Base-by-base conservation (phyloP, 305 asterid species). In the Ajuga reptans region DNA sequence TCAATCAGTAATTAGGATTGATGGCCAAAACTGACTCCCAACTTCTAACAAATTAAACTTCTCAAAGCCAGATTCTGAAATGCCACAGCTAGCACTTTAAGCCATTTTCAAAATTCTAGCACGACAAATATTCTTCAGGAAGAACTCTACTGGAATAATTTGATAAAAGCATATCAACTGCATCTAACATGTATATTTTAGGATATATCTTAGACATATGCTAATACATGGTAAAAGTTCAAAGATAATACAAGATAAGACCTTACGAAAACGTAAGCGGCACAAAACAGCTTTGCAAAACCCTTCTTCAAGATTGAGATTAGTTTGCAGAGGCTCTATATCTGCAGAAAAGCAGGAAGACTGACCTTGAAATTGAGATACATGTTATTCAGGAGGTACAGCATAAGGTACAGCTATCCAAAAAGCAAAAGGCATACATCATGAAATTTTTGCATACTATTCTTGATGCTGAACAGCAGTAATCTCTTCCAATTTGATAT, bases 261-360 rank as follows among this genome's bases (percentile, higher is more conserved):
- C 99, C 99, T 93, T 93, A 93, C 99, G 99, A 86, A 93, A 91
- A 82, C 99, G 99, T 83, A 91, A 87, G 79, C 97, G 99, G 87
- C 96, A 89, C 73, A 91, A 77, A 76, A 91, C 74, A 69, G 99
- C 87, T 83, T 81, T 87, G 87, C 97, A 93, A 64, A 84, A 82
- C 64, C 99, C 97, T 87, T 91, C 97, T 86, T 93, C 99, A 79
- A 87, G 82, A 84, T 89, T 89, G 11, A 78, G 84, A 77, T 84
- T 81, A 67, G 73, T 78, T 81, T 93, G 99, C 54, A 89, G 78
- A 59, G 97, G 99, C 80, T 93, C 99, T 36, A 87, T 61, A 84
- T 93, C 99, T 93, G 96, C 85, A 80, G 62, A 66, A 63, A 63
- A 58, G 21, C 54, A 80, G 57, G 69, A 62, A 77, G 41, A 66